Percentiles rank a stretch among this genome's conserved stretches.
phyloP scores from a whole-genome alignment of 495 filamentous ascomycete genomes.

The Durotheca rogersii region DNA sequence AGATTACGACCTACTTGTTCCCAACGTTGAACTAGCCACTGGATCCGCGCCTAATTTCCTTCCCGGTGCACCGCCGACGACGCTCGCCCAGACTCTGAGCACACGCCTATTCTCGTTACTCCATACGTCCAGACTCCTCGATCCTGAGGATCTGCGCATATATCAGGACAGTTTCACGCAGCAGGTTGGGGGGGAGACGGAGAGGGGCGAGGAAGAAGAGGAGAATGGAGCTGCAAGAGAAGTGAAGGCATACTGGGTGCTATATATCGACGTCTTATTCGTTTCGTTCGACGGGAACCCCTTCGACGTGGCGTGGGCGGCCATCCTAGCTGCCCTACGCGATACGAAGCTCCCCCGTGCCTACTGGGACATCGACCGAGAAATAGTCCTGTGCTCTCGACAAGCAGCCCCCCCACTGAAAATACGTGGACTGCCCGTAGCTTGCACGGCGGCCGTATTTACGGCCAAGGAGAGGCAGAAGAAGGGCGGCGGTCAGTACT shows the following conservation, averaged over 20 bases:
- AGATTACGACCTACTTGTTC: slow-evolving; percentile 75
- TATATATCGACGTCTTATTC: slow-evolving; percentile 90
- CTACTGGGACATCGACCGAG: slow-evolving; percentile 81
- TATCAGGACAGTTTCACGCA: slow-evolving; percentile 58
- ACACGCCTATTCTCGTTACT: slow-evolving; percentile 75
- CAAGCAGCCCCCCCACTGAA: slow-evolving; percentile 46
- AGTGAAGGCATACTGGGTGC: slow-evolving; percentile 85
- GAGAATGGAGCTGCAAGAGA: slow-evolving; percentile 39
- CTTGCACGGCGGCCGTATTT: slow-evolving; percentile 74
- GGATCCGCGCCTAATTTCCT: slow-evolving; percentile 84
- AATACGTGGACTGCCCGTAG: slow-evolving; percentile 65
- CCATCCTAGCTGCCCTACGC: slow-evolving; percentile 76
- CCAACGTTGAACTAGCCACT: slow-evolving; percentile 87
- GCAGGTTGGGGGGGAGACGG: slow-evolving; percentile 37
- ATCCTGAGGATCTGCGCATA: slow-evolving; percentile 64
- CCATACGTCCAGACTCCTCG: slow-evolving; percentile 63
- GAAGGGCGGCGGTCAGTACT: slow-evolving; percentile 54
- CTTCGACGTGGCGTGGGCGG: slow-evolving; percentile 86
- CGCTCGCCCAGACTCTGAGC: slow-evolving; percentile 78
- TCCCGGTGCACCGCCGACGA: slow-evolving; percentile 76
- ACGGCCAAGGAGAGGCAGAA: slow-evolving; percentile 59
- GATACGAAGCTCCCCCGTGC: slow-evolving; percentile 78
- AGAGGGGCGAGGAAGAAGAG: slow-evolving; percentile 42
- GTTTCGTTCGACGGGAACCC: slow-evolving; percentile 88
- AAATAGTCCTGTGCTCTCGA: slow-evolving; percentile 74